Percentiles rank a stretch among this genome's conserved stretches.
Conservation (phyloP, 768 basidiomycete species). For the Ramaria rubella region DNA sequence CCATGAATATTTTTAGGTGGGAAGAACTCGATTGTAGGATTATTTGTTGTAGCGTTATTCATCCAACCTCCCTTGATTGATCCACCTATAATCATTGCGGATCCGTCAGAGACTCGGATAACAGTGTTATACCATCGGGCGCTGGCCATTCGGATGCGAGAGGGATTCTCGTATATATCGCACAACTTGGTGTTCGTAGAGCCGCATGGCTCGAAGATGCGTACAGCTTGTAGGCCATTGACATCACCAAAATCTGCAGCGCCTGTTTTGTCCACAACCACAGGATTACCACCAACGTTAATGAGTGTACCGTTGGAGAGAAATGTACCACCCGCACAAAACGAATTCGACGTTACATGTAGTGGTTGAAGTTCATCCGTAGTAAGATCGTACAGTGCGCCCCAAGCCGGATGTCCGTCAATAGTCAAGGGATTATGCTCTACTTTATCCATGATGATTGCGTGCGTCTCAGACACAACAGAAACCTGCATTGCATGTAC, state of each 20-base stretch:
- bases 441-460: conserved; percentile 74
- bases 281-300: conserved; percentile 78
- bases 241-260: conserved; percentile 71
- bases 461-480: conserved; percentile 62
- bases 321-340: conserved; percentile 80
- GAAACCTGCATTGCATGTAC: conserved; percentile 74
- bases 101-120: conserved; percentile 65
- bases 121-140: conserved; percentile 79
- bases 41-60: conserved; percentile 73
- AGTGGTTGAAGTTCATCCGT: conserved; percentile 58
- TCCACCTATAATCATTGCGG: conserved; percentile 77
- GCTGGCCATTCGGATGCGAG: conserved; percentile 61
- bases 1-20: conserved; percentile 71
- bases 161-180: conserved; percentile 58
- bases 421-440: conserved; percentile 77
- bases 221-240: conserved; percentile 67
- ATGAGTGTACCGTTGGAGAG: conserved; percentile 70
- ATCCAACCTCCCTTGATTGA: conserved; percentile 82
- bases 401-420: conserved; percentile 77
- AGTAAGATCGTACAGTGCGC: conserved; percentile 61
- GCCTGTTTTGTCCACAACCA: conserved; percentile 55
- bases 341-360: conserved; percentile 69
- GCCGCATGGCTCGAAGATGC: conserved; percentile 64
- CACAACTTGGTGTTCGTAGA: conserved; percentile 43
- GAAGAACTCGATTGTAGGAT: conserved; percentile 76